Percentiles rank a stretch among this genome's conserved stretches.
Conservation (phyloP, 352 stramenopile species). For the Phytophthora aleatoria region DNA sequence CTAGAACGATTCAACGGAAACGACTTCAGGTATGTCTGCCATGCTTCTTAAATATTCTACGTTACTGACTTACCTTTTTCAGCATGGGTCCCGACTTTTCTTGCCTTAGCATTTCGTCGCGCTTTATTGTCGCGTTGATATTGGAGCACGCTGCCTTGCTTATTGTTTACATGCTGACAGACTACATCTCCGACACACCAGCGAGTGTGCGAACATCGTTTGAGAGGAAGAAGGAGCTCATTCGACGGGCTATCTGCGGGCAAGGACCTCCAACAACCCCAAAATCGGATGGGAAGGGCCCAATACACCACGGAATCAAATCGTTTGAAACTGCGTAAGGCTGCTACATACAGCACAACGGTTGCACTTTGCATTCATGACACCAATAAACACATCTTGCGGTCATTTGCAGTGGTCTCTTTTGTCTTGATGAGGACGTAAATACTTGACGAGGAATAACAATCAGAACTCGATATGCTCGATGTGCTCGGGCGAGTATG, state of each 20-base stretch:
- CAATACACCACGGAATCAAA: slow-evolving; percentile 27
- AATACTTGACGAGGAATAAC: slow-evolving; percentile 15
- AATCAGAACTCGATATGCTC: slow-evolving; percentile 30
- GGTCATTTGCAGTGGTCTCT: slow-evolving; percentile 2
- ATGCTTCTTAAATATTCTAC: not conserved
- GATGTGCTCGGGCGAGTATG: slow-evolving; percentile 14
- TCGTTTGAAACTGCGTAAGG: slow-evolving; percentile 32
- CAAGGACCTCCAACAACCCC: slow-evolving; percentile 37
- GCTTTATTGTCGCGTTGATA: slow-evolving; percentile 80
- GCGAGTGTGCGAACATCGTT: slow-evolving; percentile 78
- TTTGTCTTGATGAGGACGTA: slow-evolving; percentile 15
- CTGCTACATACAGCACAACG: not conserved
- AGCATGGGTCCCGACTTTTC: slow-evolving; percentile 88
- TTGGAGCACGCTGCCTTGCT: slow-evolving; percentile 76
- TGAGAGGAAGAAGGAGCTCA: slow-evolving; percentile 86
- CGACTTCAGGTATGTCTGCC: slow-evolving; percentile 73
- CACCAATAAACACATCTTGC: slow-evolving; percentile 26
- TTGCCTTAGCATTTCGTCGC: slow-evolving; percentile 74
- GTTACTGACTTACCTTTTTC: slow-evolving; percentile 13
- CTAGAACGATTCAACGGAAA: slow-evolving; percentile 79
- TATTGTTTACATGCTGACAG: slow-evolving; percentile 78
- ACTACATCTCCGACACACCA: slow-evolving; percentile 84
- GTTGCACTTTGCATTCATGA: slow-evolving; percentile 23
- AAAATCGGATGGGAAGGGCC: slow-evolving; percentile 11
- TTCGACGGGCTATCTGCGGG: slow-evolving; percentile 81